phyloP scores from a whole-genome alignment of 2,329 filamentous ascomycete genomes.

The Pseudocercospora eumusae region DNA sequence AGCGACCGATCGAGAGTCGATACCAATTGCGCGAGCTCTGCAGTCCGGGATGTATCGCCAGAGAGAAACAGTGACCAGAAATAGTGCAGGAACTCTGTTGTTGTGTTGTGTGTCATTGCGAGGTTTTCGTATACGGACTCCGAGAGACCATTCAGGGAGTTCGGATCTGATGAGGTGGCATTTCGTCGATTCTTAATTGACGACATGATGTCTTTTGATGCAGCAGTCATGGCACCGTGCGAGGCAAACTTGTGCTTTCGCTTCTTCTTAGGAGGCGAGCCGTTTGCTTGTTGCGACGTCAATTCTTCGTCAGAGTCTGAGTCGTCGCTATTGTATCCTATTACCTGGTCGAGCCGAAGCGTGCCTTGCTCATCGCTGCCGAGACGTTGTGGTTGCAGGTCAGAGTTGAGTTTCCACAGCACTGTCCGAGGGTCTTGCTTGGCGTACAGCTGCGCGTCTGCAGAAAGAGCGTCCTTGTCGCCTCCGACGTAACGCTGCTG shows the following conservation, averaged over 20 bases:
- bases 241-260: conserved; percentile 64
- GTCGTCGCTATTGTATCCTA: conserved; percentile 68
- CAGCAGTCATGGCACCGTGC: conserved; percentile 63
- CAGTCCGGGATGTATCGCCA: conserved; percentile 73
- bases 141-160: conserved; percentile 41
- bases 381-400: conserved; percentile 55
- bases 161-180: conserved; percentile 29
- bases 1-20: conserved; percentile 78
- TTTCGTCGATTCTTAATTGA: conserved; percentile 58
- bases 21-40: conserved; percentile 77
- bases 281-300: conserved; percentile 29
- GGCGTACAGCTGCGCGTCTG: conserved; percentile 60
- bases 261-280: conserved; percentile 20
- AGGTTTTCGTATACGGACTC: conserved; percentile 60
- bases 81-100: conserved; percentile 92
- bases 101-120: conserved; percentile 84
- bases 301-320: conserved; percentile 59
- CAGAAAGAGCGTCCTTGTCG: conserved; percentile 47
- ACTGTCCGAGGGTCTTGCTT: conserved; percentile 71
- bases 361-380: conserved; percentile 36
- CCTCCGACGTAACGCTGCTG: conserved; percentile 78
- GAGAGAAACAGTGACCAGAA: conserved; percentile 94
- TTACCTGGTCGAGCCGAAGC: conserved; percentile 58
- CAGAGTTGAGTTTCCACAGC: conserved; percentile 63
- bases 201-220: conserved; percentile 66